phyloP scores from a whole-genome alignment of 129 eudicot species.

The Flaveria bidentis region DNA sequence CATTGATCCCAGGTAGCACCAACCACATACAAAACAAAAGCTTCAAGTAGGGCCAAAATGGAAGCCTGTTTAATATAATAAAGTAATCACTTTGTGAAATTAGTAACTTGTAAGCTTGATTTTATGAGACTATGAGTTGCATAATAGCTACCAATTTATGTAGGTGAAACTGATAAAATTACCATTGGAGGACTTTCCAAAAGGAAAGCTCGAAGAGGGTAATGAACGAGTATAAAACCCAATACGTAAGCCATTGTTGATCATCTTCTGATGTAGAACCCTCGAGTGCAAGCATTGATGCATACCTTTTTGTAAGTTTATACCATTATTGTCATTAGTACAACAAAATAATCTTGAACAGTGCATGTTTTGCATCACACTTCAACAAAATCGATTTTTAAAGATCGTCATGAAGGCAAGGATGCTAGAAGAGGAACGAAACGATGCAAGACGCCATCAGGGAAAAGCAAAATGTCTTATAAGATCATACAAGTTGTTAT shows the following conservation, averaged over 20 bases:
- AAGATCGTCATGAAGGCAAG: background rate
- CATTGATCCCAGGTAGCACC: conserved; percentile 86
- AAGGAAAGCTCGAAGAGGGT: conserved; percentile 89
- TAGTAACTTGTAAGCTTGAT: background rate
- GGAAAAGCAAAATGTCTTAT: background rate
- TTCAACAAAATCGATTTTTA: background rate
- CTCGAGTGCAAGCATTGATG: conserved; percentile 91
- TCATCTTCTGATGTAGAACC: conserved; percentile 83
- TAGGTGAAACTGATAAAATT: background rate
- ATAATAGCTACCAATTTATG: background rate
- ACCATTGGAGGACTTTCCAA: conserved; percentile 98
- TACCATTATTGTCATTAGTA: background rate
- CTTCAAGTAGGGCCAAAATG: conserved; percentile 91
- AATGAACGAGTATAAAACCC: conserved; percentile 86
- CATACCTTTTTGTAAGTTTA: conserved; percentile 51
- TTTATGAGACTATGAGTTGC: background rate
- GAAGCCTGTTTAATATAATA: conserved; percentile 58
- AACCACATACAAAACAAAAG: conserved; percentile 90
- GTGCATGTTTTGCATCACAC: background rate
- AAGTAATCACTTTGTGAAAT: background rate
- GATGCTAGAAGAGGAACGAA: background rate
- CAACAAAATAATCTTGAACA: background rate
- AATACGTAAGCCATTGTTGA: conserved; percentile 98
- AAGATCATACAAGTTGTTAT: background rate
- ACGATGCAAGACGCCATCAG: background rate